Base-by-base conservation (phyloP, 1,284 basidiomycete species). In the Neotropicomus parvogracilis region DNA sequence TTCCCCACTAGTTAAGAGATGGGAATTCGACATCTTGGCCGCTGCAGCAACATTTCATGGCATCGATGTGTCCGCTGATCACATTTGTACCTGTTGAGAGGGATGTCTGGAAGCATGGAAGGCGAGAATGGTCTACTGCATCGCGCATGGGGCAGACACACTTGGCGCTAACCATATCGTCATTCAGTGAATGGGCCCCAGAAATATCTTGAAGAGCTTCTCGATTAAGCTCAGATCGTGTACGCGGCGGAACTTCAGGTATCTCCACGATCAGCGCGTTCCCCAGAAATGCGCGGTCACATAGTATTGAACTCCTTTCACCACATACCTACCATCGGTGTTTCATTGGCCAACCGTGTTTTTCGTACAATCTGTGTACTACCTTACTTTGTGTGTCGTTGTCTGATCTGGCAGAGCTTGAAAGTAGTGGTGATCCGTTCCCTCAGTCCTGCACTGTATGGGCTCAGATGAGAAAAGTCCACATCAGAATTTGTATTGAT, bases 81-180 rank as follows among this genome's bases (percentile, higher is more conserved):
- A 38, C 26, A 3, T 29, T 53, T 11, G 17, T 54, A 34, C 52
- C 45, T 2, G 41, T 53, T n/a, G 24, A 53, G 26, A 40, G n/a
- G 27, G 51, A 44, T 6, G 24, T 54, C 9, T 54, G 52, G 51
- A 37, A 14, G 17, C 17, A 2, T 53, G 51, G 51, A 52, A 50
- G 40, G 27, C 5, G 19, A 38, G 47, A 16, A 46, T 49, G 9
- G 46, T 24, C 1, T 34, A 48, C n/a, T 36, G 49, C 9, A 40
- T 51, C 20, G 7, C 24, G 19, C 50, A 53, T 5, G 50, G 53
- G 27, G 21, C 9, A 1, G 38, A 52, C 8, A 38, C 41, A 2
- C 24, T 52, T 53, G 19, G 20, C 39, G 5, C 50, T 38, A 7
- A 53, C 39, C 13, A 5, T 53, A 14, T 50, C 50, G 4, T 31